Conservation (phyloP, 305 asterid species). For the Fraxinus albicans region DNA sequence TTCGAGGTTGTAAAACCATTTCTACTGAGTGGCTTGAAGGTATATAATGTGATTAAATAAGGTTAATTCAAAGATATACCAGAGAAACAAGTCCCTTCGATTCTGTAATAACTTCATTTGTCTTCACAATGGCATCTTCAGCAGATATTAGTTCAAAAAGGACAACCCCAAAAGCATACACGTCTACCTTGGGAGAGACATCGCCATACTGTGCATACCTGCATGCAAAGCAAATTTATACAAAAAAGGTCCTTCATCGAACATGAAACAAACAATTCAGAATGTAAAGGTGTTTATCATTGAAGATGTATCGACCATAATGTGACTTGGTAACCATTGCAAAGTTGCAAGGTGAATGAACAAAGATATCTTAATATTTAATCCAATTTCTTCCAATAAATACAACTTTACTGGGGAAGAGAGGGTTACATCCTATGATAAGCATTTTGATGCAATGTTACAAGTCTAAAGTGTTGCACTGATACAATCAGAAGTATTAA, state of each 20-base stretch:
- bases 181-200: conserved; percentile 70
- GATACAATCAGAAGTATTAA: neutral
- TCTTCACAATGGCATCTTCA: conserved; percentile 64
- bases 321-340: neutral
- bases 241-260: neutral
- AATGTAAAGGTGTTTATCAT: neutral
- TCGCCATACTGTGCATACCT: conserved; percentile 85
- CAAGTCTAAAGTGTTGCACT: neutral
- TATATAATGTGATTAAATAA: neutral
- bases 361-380: neutral
- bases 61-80: conserved; percentile 38
- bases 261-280: neutral
- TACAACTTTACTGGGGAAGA: neutral
- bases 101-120: conserved; percentile 53
- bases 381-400: neutral
- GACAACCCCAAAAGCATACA: conserved; percentile 85
- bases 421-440: neutral
- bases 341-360: neutral
- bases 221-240: conserved; percentile 6
- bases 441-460: neutral
- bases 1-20: neutral
- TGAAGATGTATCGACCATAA: neutral
- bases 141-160: conserved; percentile 74
- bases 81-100: conserved; percentile 70
- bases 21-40: neutral